phyloP scores from a whole-genome alignment of 2,329 filamentous ascomycete species.

The Fusarium ramigenum region DNA sequence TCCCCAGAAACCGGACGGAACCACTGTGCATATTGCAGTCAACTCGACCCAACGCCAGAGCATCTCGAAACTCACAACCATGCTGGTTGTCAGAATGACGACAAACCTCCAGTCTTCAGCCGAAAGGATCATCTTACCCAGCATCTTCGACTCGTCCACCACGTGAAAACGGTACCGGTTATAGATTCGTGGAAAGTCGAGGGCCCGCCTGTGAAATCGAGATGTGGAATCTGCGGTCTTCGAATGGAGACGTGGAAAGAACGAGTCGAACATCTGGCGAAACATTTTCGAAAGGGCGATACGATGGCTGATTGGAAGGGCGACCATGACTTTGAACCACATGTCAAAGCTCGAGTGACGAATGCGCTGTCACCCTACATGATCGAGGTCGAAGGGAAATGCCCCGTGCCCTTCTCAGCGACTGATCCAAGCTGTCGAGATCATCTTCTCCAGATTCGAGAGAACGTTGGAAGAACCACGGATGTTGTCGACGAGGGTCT shows the following conservation, averaged over 20 bases:
- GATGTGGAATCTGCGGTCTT: conserved; percentile 45
- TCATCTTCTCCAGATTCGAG: conserved; percentile 33
- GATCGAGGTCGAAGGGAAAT: conserved; percentile 36
- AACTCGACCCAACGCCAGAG: conserved; percentile 25
- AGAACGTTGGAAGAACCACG: background rate
- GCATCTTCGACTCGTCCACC: conserved; percentile 44
- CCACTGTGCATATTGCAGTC: conserved; percentile 41
- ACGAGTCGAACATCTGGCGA: conserved; percentile 42
- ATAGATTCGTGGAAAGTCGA: conserved; percentile 48
- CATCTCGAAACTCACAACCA: conserved; percentile 43
- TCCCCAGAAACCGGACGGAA: conserved; percentile 33
- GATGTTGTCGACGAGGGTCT: background rate
- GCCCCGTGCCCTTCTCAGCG: conserved; percentile 42
- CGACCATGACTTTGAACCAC: conserved; percentile 40
- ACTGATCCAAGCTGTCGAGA: conserved; percentile 35
- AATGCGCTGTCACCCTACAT: conserved; percentile 43
- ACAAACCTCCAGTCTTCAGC: conserved; percentile 29
- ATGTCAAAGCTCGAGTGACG: conserved; percentile 31
- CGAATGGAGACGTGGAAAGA: conserved; percentile 40
- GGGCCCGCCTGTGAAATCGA: conserved; percentile 35
- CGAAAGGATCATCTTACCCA: conserved; percentile 47
- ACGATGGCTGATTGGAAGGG: conserved; percentile 45
- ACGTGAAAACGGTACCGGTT: conserved; percentile 51
- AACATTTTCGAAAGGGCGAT: conserved; percentile 41
- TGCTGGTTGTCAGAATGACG: conserved; percentile 9